phyloP scores from a whole-genome alignment of 75 land plant species.

The Picea sitchensis region DNA sequence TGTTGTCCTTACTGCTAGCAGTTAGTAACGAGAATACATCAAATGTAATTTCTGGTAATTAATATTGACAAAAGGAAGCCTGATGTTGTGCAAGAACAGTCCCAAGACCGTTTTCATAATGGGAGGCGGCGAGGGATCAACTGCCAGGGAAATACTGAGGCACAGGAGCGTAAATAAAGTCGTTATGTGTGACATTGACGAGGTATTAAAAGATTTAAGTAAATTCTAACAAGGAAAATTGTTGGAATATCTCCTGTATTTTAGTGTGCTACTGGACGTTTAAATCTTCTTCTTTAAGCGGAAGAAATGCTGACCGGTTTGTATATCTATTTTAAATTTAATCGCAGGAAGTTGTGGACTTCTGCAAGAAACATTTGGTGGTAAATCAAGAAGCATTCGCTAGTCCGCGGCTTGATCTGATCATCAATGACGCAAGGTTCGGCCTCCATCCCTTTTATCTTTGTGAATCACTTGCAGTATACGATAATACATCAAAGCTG shows the following conservation, averaged over 20 bases:
- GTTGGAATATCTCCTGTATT: too few relatives aligned
- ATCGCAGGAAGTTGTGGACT: conserved; percentile 49
- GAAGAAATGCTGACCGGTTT: too few relatives aligned
- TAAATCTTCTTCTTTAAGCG: not conserved
- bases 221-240: not conserved
- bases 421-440: conserved; percentile 46
- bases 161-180: conserved; percentile 43
- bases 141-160: conserved; percentile 43
- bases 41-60: not conserved
- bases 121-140: conserved; percentile 60
- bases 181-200: conserved; percentile 57
- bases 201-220: conserved; percentile 17
- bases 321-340: not conserved
- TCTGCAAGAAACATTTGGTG: conserved; percentile 33
- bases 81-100: conserved; percentile 11
- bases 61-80: not conserved
- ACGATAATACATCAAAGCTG: not conserved
- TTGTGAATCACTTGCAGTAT: not conserved
- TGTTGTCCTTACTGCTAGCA: not conserved
- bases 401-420: conserved; percentile 32
- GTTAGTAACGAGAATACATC: not conserved
- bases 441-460: not conserved
- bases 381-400: conserved; percentile 38
- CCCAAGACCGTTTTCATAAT: conserved; percentile 46
- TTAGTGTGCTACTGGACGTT: not conserved